Evolutionary conservation across 164 flowering plant genomes (phyloP).

Genomic region (Nelumbo lutea): DNA sequence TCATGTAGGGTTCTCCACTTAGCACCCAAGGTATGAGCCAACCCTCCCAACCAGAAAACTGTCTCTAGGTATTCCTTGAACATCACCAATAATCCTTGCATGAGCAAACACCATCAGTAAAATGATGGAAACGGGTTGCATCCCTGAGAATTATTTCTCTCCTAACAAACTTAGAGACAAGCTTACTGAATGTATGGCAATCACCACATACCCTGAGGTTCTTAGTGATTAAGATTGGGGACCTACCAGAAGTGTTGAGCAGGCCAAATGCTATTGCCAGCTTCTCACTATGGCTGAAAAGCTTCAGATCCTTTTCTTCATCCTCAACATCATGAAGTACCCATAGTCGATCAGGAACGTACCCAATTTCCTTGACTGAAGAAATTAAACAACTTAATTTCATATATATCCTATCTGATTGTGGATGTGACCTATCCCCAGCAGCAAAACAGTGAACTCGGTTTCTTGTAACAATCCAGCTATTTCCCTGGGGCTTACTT

Average conservation of each 20-base stretch:
- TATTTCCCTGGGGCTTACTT: constrained; percentile 45
- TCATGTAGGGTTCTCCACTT: neutral
- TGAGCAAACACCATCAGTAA: constrained; percentile 13
- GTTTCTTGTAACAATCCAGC: constrained; percentile 42
- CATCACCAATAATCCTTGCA: constrained; percentile 17
- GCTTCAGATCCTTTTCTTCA: constrained; percentile 12
- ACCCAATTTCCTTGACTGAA: constrained; percentile 23
- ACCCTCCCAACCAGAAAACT: neutral
- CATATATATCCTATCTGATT: constrained; percentile 21
- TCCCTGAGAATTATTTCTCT: constrained; percentile 19
- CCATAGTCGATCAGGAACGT: constrained; percentile 26
- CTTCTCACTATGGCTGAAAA: constrained; percentile 12
- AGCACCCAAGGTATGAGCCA: neutral
- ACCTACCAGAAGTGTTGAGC: constrained; percentile 3
- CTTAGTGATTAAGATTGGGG: constrained; percentile 13
- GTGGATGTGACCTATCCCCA: constrained; percentile 34
- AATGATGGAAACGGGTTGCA: constrained; percentile 14
- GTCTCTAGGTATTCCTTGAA: too few relatives aligned
- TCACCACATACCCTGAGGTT: constrained; percentile 18
- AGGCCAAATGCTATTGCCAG: constrained; percentile 15
- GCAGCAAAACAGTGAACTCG: constrained; percentile 35
- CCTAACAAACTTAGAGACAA: constrained; percentile 8
- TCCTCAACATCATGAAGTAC: constrained; percentile 25
- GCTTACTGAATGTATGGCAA: constrained; percentile 15
- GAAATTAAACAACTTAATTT: constrained; percentile 20